Conservation (phyloP, 2,329 filamentous ascomycete species). For the Aspergillus unguis region DNA sequence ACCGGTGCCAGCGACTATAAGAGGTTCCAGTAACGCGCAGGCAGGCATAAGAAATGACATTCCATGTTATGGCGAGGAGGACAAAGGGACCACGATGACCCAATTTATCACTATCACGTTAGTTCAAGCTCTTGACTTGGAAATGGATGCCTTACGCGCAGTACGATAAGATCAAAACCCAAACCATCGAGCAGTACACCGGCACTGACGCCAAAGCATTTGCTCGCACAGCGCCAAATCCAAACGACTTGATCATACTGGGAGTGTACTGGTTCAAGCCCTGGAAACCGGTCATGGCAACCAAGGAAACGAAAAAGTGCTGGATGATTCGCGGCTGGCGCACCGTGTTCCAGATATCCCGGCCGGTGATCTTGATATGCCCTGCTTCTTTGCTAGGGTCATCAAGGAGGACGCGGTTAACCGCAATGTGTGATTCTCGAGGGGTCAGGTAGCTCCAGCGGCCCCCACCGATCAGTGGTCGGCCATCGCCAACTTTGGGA, state of each 20-base stretch:
- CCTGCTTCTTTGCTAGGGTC: conserved; percentile 41
- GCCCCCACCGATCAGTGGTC: conserved; percentile 34
- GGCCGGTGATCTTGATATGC: conserved; percentile 36
- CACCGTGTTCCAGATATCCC: conserved; percentile 35
- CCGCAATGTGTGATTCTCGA: conserved; percentile 44
- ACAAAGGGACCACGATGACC: conserved; percentile 36
- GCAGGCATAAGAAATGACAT: conserved; percentile 37
- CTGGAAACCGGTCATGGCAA: conserved; percentile 48
- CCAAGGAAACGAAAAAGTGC: conserved; percentile 50
- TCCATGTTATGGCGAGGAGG: conserved; percentile 36
- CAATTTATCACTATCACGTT: conserved; percentile 27
- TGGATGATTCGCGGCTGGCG: conserved; percentile 53
- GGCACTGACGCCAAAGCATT: conserved; percentile 58
- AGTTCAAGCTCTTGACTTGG: background rate
- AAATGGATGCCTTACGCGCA: conserved; percentile 19
- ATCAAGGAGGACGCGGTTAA: conserved; percentile 42
- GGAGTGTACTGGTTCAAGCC: conserved; percentile 54
- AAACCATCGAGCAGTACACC: conserved; percentile 28
- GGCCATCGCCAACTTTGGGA: conserved; percentile 35
- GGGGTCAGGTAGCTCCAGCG: conserved; percentile 44
- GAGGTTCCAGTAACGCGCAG: conserved; percentile 27
- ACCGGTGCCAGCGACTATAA: conserved; percentile 27
- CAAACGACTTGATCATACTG: conserved; percentile 53
- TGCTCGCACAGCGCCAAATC: conserved; percentile 47
- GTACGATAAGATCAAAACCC: conserved; percentile 25